Evolutionary conservation across 352 stramenopile species (phyloP), one percentile per base, ranked within the genome.

Genomic region (Phytophthora hibernalis): DNA sequence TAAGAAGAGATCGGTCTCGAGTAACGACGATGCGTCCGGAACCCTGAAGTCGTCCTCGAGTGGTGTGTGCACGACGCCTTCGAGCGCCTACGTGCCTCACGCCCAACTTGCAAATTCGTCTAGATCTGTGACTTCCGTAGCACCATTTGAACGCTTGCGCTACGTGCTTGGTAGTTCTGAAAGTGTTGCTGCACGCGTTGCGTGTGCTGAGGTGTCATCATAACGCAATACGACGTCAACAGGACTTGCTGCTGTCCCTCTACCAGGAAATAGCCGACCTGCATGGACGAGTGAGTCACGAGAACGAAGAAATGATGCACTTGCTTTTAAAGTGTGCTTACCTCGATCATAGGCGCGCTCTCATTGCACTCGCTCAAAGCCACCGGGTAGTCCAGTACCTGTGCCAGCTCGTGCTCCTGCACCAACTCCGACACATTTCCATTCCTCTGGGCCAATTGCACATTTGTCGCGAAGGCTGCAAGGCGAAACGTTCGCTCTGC

Each of bases 301-400:
- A 60, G 43, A 20, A 3, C 11, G n/a, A 53, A n/a, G n/a, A n/a
- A n/a, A n/a, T n/a, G n/a, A 21, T 21, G 4, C 33, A 8, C 30
- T 33, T 22, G 1, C 47, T 38, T 2, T 16, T 38, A 38, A 13
- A 16, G 31, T 24, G 37, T 6, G 18, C 40, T 56, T 42, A 92
- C 83, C 83, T 92, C 85, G n/a, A 91, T 51, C 81, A 91, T 92
- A 12, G 64, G 38, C 0, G 70, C 76, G 7, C 43, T 59, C 18
- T 68, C 61, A 13, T 53, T 56, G 43, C 85, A 92, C 35, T 89
- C 80, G 54, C 82, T 84, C 26, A 92, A 65, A 2, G 76, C 77
- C 21, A 93, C 63, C 3, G 83, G 85, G 62, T 93, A 93, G 67
- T 91, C 80, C 20, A 93, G 54, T 4, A 80, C 28, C 6, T 43